Base-by-base conservation (phyloP, 306 rosid genomes). In the Acacia confusa region DNA sequence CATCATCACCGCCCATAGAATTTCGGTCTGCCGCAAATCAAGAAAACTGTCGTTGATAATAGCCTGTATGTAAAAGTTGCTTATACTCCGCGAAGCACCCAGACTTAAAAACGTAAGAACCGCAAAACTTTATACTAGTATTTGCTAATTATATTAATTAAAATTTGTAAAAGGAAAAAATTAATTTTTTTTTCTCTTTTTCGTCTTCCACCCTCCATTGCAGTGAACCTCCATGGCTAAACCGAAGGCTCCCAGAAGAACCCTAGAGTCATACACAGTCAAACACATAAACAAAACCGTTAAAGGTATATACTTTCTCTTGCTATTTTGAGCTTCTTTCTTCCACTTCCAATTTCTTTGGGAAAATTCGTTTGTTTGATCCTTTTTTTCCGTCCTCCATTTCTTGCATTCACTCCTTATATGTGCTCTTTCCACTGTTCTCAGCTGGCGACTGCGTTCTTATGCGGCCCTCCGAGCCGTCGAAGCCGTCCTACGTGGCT, bases 211-310 rank as follows among this genome's bases (percentile, higher is more conserved):
- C 52, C 0, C 82, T 67, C 30, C 43, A 4, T 32, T 6, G 53
- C 5, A 70, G 43, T 17, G 40, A 58, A n/a, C 69, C 52, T 75
- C 84, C 78, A 90, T 95, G 99, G 97, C 91, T 76, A 95, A 93
- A 82, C 97, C 92, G 7, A 95, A 93, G 82, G 88, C 98, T 83
- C 92, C 90, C 17, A 89, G 89, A n/a, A 93, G 92, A 93, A 91
- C 96, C 90, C 97, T 95, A 78, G 97, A 95, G 83, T 90, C 98
- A 15, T 95, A 89, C 89, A 82, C 97, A 64, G 99, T 93, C 91
- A 95, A 93, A 74, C 94, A 82, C 86, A 95, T 89, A 88, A 95
- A 82, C 89, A 89, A 89, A 85, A 66, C 89, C 75, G 25, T 95
- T 61, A 91, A 80, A 92, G 94, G 99, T 93, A 79, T 64, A 50